Evolutionary conservation across 495 filamentous ascomycete genomes (phyloP), one percentile per base, ranked within the genome.

Genomic region (Glarea lozoyensis): DNA sequence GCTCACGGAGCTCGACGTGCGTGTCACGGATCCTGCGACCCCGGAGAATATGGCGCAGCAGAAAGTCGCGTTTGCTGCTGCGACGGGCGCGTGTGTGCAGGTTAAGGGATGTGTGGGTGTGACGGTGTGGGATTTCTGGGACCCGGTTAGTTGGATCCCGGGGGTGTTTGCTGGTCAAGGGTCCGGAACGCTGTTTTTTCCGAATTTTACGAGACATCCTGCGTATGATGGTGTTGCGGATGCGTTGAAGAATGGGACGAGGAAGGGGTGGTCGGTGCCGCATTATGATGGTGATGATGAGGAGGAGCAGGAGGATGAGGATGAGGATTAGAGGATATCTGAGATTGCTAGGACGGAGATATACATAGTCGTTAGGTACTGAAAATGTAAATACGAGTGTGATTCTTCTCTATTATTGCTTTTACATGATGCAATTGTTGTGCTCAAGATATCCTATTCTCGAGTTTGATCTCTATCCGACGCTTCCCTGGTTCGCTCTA

Each of bases 71-170:
- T 88, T 84, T 49, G 37, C 48, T 17, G 63, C 55, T 33, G 49
- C 65, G 12, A 69, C 76, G 11, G 61, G 55, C n/a, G 77, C 78
- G 0, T 87, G 84, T 49, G 50, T 78, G 13, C 62, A 70, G 37
- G 67, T 73, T 0, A 40, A 63, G n/a, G 50, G 31, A 7, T 88
- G 84, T 52, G 68, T 84, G 2, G 84, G 81, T 4, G 63, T 86
- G 21, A 86, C 79, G 4, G 66, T 81, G 18, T 86, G 82, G 83
- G 81, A 69, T 42, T 70, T 62, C 27, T 62, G 62, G 24, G 68
- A 72, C 31, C 62, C 48, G n/a, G 48, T 41, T 21, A 40, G 41
- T 42, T 83, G 78, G 79, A 65, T 83, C 13, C 76, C 78, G 0
- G 49, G 52, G 19, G 62, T 63, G 0, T 82, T 82, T 52, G 42